Percentiles rank a stretch among this genome's conserved stretches.
Conservation (phyloP, 1,284 basidiomycete species). For the Irpex rosettiformis region DNA sequence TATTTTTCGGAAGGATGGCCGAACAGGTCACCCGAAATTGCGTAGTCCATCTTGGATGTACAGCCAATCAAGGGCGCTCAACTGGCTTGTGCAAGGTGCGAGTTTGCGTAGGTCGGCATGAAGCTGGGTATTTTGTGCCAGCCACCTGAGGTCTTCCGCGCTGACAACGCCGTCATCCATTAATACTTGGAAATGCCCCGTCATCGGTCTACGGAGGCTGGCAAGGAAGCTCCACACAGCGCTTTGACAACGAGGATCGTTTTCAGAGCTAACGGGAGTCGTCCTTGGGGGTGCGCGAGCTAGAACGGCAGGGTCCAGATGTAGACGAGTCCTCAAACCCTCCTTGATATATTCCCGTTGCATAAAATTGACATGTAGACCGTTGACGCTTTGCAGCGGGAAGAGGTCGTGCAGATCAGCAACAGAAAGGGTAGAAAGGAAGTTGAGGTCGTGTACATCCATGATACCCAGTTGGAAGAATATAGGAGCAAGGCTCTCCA, state of each 20-base stretch:
- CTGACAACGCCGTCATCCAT: neutral
- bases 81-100: neutral
- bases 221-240: slow-evolving; percentile 1
- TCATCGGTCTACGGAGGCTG: neutral
- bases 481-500: neutral
- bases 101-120: neutral
- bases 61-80: slow-evolving; percentile 10
- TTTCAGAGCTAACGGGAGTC: neutral
- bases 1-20: too few species aligned
- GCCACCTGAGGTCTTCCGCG: neutral
- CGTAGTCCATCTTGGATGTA: slow-evolving; percentile 9
- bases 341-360: neutral
- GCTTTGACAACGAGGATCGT: neutral
- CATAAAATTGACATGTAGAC: too few species aligned
- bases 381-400: too few species aligned
- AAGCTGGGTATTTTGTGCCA: neutral
- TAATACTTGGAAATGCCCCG: neutral
- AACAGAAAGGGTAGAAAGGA: neutral
- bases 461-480: neutral
- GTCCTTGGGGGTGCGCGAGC: neutral
- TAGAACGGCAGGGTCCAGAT: neutral
- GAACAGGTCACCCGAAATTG: too few species aligned
- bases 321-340: neutral
- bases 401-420: neutral
- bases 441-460: neutral